These are phyloP conservation scores for Tuber calosporum DNA, from an alignment of 495 filamentous ascomycete genomes.

Conservation along the genomic window DNA sequence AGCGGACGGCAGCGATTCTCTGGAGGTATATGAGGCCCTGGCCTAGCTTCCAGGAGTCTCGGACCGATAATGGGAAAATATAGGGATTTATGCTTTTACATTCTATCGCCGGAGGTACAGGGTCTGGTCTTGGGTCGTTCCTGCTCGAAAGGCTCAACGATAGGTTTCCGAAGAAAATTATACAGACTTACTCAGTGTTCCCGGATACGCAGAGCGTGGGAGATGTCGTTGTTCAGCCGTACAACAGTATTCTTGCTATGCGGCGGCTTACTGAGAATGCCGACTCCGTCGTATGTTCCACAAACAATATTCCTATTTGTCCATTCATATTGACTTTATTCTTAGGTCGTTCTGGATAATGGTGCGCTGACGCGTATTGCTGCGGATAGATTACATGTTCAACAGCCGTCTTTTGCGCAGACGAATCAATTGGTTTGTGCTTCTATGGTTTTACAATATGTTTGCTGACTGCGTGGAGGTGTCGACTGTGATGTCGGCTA, in stretches of 20 bases:
- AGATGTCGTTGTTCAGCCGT: conserved; percentile 95
- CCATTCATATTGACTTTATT: conserved; percentile 26
- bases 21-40: conserved; percentile 56
- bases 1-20: conserved; percentile 92
- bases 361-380: conserved; percentile 89
- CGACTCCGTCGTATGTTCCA: conserved; percentile 62
- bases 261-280: conserved; percentile 86
- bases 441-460: conserved; percentile 7
- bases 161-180: conserved; percentile 95
- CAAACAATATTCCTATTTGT: neutral
- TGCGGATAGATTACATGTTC: conserved; percentile 85
- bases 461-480: conserved; percentile 45
- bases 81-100: conserved; percentile 97
- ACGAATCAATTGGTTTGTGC: conserved; percentile 79
- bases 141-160: conserved; percentile 95
- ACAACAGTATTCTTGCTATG: conserved; percentile 93
- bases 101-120: conserved; percentile 94
- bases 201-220: conserved; percentile 74
- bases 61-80: conserved; percentile 3
- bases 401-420: conserved; percentile 89
- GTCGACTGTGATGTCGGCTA: conserved; percentile 97
- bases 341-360: conserved; percentile 82
- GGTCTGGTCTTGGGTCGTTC: conserved; percentile 87
- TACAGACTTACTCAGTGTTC: conserved; percentile 98
- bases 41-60: neutral